Base-by-base conservation (phyloP, 2,329 filamentous ascomycete species). In the Ophiostoma ulmi region DNA sequence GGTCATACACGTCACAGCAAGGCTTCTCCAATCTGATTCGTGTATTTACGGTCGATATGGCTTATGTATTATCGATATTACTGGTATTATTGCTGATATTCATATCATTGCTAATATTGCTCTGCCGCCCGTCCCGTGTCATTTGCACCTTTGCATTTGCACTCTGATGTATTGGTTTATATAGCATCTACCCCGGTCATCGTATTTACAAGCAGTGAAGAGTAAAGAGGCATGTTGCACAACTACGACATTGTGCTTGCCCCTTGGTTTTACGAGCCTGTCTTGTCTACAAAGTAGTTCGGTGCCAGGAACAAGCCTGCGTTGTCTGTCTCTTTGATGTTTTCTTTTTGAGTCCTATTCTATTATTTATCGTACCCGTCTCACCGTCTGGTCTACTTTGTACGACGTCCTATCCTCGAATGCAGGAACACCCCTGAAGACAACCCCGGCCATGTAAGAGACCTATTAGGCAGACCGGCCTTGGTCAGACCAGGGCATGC, bases 181-280 rank as follows among this genome's bases (percentile, higher is more conserved):
- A 48, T n/a, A 20, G 17, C 44, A 20, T 44, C 41, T 44, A 8
- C 44, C 44, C 44, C 44, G 44, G 17, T 48, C n/a, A 17, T 48
- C 44, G 44, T 48, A 14, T 39, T 39, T n/a, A 48, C 17, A 20
- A n/a, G 44, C 44, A 17, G 44, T 20, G 17, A n/a, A 31, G 31
- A 31, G 3, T 31, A 31, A 31, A 31, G 31, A 31, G 31, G 31
- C 31, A 11, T 10, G 52, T 58, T 58, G 52, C 52, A 58, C 52
- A 58, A 31, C 52, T 58, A 58, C 52, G 52, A 58, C 52, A 58
- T 58, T n/a, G 52, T 58, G 22, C 52, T 26, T 58, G 52, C 44
- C 14, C 44, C 44, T 48, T 48, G 14, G 6, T 48, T 48, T 20
- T 39, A 48, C 17, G 17, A 48, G 17, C 20, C 44, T 5, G 44